Conservation (phyloP, 768 basidiomycete species). For the Tricholoma saponaceum region DNA sequence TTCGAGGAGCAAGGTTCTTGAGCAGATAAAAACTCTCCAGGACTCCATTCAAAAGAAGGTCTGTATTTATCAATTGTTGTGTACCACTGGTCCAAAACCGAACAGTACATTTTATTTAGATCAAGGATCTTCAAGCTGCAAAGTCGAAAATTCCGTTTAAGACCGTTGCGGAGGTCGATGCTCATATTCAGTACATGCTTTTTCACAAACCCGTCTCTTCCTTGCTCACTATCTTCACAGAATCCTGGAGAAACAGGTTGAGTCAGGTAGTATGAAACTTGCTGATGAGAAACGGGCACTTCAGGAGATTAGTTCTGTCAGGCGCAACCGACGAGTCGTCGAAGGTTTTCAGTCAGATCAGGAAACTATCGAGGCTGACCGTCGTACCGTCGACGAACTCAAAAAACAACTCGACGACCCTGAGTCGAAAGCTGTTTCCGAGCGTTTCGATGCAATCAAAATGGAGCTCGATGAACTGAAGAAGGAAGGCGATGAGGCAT, state of each 20-base stretch:
- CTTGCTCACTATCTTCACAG: constrained; percentile 34
- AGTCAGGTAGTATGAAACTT: constrained; percentile 87
- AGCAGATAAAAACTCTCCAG: constrained; percentile 76
- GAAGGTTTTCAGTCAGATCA: constrained; percentile 81
- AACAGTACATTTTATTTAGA: constrained; percentile 38
- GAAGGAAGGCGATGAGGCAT: constrained; percentile 81
- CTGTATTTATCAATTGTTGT: not conserved
- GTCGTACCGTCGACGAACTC: constrained; percentile 69
- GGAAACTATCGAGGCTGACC: constrained; percentile 77
- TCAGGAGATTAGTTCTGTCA: constrained; percentile 76
- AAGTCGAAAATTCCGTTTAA: constrained; percentile 78
- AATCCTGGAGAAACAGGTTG: constrained; percentile 83
- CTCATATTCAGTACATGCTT: constrained; percentile 69
- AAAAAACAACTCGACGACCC: constrained; percentile 88
- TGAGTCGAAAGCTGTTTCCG: constrained; percentile 73
- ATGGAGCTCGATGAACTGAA: constrained; percentile 83
- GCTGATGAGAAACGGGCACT: constrained; percentile 95
- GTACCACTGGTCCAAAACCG: not conserved
- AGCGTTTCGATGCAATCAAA: constrained; percentile 79
- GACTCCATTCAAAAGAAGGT: constrained; percentile 85
- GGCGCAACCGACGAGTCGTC: constrained; percentile 67
- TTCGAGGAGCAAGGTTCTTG: constrained; percentile 64
- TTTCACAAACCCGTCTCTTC: constrained; percentile 1
- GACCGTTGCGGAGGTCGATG: constrained; percentile 81
- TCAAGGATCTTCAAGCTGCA: constrained; percentile 82